Base-by-base conservation (phyloP, 2,329 filamentous ascomycete species). In the Aspergillus sp. region DNA sequence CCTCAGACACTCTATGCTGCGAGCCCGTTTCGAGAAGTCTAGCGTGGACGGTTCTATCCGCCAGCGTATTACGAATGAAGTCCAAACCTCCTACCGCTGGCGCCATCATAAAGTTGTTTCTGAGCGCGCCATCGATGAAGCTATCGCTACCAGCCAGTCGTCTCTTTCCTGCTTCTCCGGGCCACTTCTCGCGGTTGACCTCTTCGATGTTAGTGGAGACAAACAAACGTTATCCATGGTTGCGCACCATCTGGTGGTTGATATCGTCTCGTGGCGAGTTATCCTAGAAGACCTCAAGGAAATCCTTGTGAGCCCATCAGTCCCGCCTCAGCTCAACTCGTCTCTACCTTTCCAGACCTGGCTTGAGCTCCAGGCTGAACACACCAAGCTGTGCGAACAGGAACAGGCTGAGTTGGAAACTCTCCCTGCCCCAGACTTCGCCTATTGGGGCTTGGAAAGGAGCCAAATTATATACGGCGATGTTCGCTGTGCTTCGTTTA, bases 111-210 rank as follows among this genome's bases (percentile, higher is more conserved):
- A 68, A 46, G 64, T 69, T 2, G 65, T 69, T 13, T 63, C 70
- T 2, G 71, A 76, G 52, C 17, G 59, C 0, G 64, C 65, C 15
- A 67, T 77, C 43, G 64, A 52, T 15, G 7, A 23, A 22, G 9
- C 22, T 15, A 31, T 52, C n/a, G 19, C 67, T 0, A 61, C 70
- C 1, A 76, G 73, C 54, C 76, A 78, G 58, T 64, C 64, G 2
- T 70, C 66, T 19, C 73, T 79, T 48, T 71, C 76, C 59, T 71
- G 69, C 41, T 70, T 76, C 19, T 65, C 70, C 25, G 76, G 76
- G 0, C 76, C 81, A 0, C 66, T 81, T 0, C 69, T 83, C 31
- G 77, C 77, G 0, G 71, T 79, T 3, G 78, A 82, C 54, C 63
- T 82, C 7, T 77, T 82, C 59, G 64, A 75, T 7, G 60, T 77